A percentile compares a stretch with the other conserved stretches of the same genome.
These are phyloP conservation scores for Phytophthora quininea DNA, from an alignment of 352 stramenopile genomes.

Conservation along the genomic window DNA sequence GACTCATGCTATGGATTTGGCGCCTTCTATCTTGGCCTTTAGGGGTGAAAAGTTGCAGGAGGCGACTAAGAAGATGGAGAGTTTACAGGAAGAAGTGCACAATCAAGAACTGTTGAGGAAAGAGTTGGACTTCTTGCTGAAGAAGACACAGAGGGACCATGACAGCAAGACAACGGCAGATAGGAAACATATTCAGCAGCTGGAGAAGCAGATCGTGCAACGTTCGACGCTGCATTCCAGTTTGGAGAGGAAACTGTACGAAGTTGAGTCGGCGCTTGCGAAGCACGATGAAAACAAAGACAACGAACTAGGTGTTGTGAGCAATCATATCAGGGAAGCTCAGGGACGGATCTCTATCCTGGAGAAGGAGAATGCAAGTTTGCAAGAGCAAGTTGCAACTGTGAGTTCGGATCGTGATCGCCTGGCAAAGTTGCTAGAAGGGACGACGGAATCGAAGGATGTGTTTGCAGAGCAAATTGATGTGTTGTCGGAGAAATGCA, in stretches of 20 bases:
- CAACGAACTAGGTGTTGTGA: constrained; percentile 44
- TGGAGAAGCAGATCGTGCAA: constrained; percentile 81
- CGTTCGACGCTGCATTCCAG: constrained; percentile 63
- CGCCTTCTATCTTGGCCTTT: constrained; percentile 75
- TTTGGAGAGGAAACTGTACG: constrained; percentile 75
- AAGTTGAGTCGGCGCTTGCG: constrained; percentile 66
- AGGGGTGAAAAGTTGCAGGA: constrained; percentile 80
- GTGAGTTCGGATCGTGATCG: constrained; percentile 44
- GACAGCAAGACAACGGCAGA: constrained; percentile 67
- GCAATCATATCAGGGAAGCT: constrained; percentile 36
- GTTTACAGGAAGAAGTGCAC: constrained; percentile 62
- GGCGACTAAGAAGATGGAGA: constrained; percentile 47
- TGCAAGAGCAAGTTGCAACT: constrained; percentile 32
- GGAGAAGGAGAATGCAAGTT: constrained; percentile 45
- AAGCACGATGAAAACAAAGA: constrained; percentile 55
- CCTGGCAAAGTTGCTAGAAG: constrained; percentile 36
- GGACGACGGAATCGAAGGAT: constrained; percentile 57
- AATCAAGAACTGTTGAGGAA: constrained; percentile 66
- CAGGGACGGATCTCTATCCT: constrained; percentile 36
- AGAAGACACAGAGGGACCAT: constrained; percentile 75
- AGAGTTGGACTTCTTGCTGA: constrained; percentile 73
- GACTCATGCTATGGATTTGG: constrained; percentile 66
- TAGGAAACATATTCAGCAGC: constrained; percentile 68
- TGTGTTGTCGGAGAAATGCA: constrained; percentile 38
- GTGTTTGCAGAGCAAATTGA: constrained; percentile 64